Conservation (phyloP, 768 basidiomycete species). For the Suillus weaverae region DNA sequence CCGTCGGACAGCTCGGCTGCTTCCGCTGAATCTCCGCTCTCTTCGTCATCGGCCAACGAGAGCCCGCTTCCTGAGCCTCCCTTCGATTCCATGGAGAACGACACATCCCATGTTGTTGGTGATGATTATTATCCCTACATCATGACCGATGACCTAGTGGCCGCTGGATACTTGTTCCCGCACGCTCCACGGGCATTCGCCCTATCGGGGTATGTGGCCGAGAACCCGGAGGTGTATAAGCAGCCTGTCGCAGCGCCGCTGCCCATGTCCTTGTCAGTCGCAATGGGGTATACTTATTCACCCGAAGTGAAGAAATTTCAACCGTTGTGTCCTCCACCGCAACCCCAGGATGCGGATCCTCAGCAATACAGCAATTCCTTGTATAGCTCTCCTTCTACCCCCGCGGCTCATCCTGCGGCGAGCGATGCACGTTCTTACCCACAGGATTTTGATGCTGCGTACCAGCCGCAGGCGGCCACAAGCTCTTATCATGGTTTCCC, state of each 20-base stretch:
- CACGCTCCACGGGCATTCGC: slow-evolving; percentile 26
- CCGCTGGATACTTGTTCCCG: slow-evolving; percentile 23
- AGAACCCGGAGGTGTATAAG: slow-evolving; percentile 30
- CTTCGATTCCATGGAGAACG: slow-evolving; percentile 35
- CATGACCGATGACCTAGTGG: slow-evolving; percentile 23
- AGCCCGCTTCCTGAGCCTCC: slow-evolving; percentile 41
- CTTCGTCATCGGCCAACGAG: slow-evolving; percentile 39
- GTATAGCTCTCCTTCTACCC: slow-evolving; percentile 12
- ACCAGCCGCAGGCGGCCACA: slow-evolving; percentile 22
- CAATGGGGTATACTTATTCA: slow-evolving; percentile 35
- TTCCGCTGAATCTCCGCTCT: slow-evolving; percentile 39
- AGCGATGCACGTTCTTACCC: slow-evolving; percentile 21
- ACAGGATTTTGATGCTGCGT: slow-evolving; percentile 27
- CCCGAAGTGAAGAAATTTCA: slow-evolving; percentile 36
- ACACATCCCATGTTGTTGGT: slow-evolving; percentile 25
- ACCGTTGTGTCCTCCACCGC: slow-evolving; percentile 35
- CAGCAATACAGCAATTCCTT: slow-evolving; percentile 19
- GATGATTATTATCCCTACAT: slow-evolving; percentile 33
- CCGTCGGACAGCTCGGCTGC: slow-evolving; percentile 37
- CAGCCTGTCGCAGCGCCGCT: slow-evolving; percentile 34
- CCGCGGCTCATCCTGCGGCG: slow-evolving; percentile 15
- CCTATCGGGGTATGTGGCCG: slow-evolving; percentile 22
- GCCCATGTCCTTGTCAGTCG: slow-evolving; percentile 32
- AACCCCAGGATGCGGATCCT: slow-evolving; percentile 27
- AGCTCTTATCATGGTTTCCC: slow-evolving; percentile 24